Percentiles rank a stretch among this genome's conserved stretches.
These are phyloP conservation scores for Aspergillus heteromorphus DNA, from an alignment of 495 filamentous ascomycete genomes.

Conservation along the genomic window DNA sequence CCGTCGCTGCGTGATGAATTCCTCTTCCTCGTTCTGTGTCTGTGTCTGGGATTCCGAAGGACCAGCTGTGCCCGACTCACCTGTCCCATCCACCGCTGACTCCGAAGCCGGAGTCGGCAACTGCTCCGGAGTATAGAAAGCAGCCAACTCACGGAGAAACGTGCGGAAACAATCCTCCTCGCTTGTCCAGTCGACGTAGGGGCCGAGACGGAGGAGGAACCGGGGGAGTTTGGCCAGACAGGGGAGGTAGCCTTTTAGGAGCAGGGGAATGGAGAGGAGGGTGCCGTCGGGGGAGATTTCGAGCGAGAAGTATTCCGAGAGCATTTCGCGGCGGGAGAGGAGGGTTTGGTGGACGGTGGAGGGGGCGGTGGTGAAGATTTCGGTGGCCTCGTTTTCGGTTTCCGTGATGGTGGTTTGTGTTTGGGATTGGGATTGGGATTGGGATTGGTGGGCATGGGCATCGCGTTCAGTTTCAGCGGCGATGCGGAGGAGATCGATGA, in stretches of 20 bases:
- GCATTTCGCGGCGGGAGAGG: slow-evolving; percentile 74
- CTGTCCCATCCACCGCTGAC: not conserved
- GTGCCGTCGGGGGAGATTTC: slow-evolving; percentile 75
- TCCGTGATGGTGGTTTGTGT: slow-evolving; percentile 10
- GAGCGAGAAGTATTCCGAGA: slow-evolving; percentile 86
- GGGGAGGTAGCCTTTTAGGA: slow-evolving; percentile 86
- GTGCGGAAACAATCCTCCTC: slow-evolving; percentile 84
- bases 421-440: slow-evolving; percentile 5
- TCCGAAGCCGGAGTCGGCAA: slow-evolving; percentile 51
- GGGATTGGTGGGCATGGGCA: slow-evolving; percentile 13
- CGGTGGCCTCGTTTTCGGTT: slow-evolving; percentile 43
- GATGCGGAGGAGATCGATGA: slow-evolving; percentile 65
- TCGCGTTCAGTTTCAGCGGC: slow-evolving; percentile 63
- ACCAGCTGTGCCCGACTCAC: too few relatives aligned
- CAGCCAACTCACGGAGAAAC: slow-evolving; percentile 82
- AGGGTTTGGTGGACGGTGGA: slow-evolving; percentile 56
- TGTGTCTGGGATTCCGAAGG: slow-evolving; percentile 8
- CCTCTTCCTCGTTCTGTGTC: slow-evolving; percentile 31
- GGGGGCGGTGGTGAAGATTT: slow-evolving; percentile 63
- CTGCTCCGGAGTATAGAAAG: slow-evolving; percentile 85
- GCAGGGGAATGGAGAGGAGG: slow-evolving; percentile 70
- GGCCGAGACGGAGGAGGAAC: slow-evolving; percentile 84
- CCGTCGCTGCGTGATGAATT: slow-evolving; percentile 55
- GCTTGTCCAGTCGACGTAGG: slow-evolving; percentile 77
- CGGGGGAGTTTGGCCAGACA: slow-evolving; percentile 78